Evolutionary conservation across 2,329 filamentous ascomycete genomes (phyloP), one percentile per base, ranked within the genome.

Genomic region (Lecanoromycetidae sp.): DNA sequence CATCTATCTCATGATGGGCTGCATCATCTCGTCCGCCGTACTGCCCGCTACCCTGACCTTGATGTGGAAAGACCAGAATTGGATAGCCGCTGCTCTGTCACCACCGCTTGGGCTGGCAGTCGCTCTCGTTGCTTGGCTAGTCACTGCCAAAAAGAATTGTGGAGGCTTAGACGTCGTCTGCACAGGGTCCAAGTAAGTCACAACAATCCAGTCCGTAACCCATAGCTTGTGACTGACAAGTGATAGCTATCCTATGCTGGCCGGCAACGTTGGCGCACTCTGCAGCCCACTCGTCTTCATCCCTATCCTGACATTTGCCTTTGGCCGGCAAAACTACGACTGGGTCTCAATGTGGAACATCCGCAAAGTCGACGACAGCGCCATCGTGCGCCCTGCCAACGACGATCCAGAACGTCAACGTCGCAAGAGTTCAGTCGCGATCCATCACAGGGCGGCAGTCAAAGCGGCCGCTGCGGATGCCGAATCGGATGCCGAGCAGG

Each of bases 321-420:
- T 87, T 51, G 76, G 76, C n/a, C 60, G 69, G 9, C 81, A 88
- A 49, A 80, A 84, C 56, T 94, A 94, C 64, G 83, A 94, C 69
- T 94, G 86, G 80, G 67, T 77, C 48, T 82, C 80, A 13, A 94
- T 94, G 87, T n/a, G n/a, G n/a, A n/a, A n/a, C n/a, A n/a, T n/a
- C n/a, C n/a, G n/a, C n/a, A n/a, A n/a, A n/a, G n/a, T n/a, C n/a
- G n/a, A n/a, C n/a, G n/a, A n/a, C n/a, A n/a, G n/a, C n/a, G 75
- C 77, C 57, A 71, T 70, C 1, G 94, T 94, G 60, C 78, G 84
- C 56, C 77, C 76, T 55, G 83, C 78, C 37, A 86, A 94, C 57
- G 87, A 94, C 62, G 74, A 78, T n/a, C n/a, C n/a, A n/a, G n/a
- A n/a, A n/a, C n/a, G n/a, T n/a, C 35, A 84, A 87, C 41, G 67